Percentiles rank a stretch among this genome's conserved stretches.
These are phyloP conservation scores for Verticillium nubilum DNA, from an alignment of 2,329 filamentous ascomycete species.

Conservation along the genomic window DNA sequence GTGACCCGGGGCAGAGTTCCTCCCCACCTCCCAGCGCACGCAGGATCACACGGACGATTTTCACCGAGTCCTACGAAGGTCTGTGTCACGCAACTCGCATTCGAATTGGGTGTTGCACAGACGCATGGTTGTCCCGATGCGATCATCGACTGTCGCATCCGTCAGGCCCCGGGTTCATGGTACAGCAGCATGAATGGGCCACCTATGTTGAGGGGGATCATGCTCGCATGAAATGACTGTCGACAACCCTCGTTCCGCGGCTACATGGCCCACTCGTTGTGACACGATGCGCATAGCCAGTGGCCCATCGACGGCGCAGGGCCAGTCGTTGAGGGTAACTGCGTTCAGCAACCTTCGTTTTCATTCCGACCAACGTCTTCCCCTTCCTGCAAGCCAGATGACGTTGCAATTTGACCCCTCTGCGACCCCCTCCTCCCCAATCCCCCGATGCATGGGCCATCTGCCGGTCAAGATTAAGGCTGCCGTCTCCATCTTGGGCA, in stretches of 20 bases:
- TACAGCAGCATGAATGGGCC: background rate
- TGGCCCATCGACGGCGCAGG: background rate
- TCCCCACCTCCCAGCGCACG: conserved; percentile 3
- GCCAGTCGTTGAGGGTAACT: background rate
- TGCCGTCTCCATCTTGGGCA: background rate
- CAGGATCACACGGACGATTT: conserved; percentile 10
- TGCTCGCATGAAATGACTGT: background rate
- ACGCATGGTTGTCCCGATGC: background rate
- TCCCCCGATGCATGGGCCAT: background rate
- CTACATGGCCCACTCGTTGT: background rate
- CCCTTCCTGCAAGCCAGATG: background rate
- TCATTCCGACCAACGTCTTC: background rate
- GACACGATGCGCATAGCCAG: background rate
- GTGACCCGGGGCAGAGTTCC: background rate
- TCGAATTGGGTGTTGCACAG: background rate
- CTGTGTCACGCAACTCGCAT: conserved; percentile 3
- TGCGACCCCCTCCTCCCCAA: background rate
- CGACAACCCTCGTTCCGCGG: background rate
- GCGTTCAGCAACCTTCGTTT: background rate
- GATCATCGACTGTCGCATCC: background rate
- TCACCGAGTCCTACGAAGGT: background rate
- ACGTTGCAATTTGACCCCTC: background rate
- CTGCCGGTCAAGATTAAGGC: background rate
- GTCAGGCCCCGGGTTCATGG: background rate
- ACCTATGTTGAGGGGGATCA: background rate